Evolutionary conservation across 345 rosid genomes (phyloP), one percentile per base, ranked within the genome.

Genomic region (Aquilaria malaccensis): DNA sequence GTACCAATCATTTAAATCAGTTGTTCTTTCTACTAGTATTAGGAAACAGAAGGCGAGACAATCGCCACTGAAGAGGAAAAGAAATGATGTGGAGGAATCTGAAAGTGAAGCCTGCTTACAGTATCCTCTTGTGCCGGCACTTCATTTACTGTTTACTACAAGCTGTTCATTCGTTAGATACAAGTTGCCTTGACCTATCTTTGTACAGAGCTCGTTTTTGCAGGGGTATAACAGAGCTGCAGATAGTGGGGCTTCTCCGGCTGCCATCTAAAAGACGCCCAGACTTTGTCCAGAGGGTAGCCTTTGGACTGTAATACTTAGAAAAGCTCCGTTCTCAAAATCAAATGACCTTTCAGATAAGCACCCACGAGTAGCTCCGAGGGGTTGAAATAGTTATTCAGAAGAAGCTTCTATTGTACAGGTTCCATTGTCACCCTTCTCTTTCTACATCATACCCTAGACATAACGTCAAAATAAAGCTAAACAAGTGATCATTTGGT

Each of bases 221-320:
- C 75, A 81, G 81, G 83, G 97, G 83, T 30, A 81, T 90, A 3
- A 79, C 72, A 30, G 97, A 94, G 80, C 99, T 94, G 52, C 97
- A 90, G 82, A 79, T 94, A 29, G 73, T 90, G 30, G 99, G 99
- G 67, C 91, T 94, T 51, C 71, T 88, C 46, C 85, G 92, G 63
- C 86, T 86, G 97, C 97, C 94, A 5, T 79, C 82, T 64, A 94
- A 82, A 81, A 77, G 99, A 72, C 83, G 95, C 30, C 87, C 85
- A 3, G 95, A 94, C 76, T 90, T 67, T 73, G 80, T 85, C 62
- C 95, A 90, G 66, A 81, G 97, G 74, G 91, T 88, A 66, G 97
- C 89, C n/a, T 90, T 90, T 65, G 91, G 93, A 56, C 62, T 83
- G 22, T 89, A 72, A 73, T 50, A 56, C 15, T 37, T 37, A 9